A percentile compares a stretch with the other conserved stretches of the same genome.
phyloP scores from a whole-genome alignment of 495 filamentous ascomycete genomes.

The Xylaria curta region DNA sequence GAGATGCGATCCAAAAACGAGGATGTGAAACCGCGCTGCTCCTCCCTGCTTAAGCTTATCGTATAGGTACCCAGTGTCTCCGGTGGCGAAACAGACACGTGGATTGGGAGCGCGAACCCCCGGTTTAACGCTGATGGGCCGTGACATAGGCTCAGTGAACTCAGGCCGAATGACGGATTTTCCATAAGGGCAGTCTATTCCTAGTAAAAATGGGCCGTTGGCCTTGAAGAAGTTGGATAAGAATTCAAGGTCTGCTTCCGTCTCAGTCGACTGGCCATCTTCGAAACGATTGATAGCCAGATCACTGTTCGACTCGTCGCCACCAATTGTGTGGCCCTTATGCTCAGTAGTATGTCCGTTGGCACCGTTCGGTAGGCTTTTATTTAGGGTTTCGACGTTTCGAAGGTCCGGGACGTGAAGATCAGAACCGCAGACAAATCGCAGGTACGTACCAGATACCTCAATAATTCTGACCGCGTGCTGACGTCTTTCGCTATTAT shows the following conservation, averaged over 20 bases:
- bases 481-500: slow-evolving; percentile 43
- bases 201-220: slow-evolving; percentile 39
- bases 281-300: not conserved
- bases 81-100: slow-evolving; percentile 38
- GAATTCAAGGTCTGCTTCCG: slow-evolving; percentile 28
- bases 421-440: slow-evolving; percentile 43
- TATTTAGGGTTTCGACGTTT: slow-evolving; percentile 19
- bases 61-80: slow-evolving; percentile 44
- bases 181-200: slow-evolving; percentile 35
- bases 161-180: slow-evolving; percentile 8
- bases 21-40: slow-evolving; percentile 36
- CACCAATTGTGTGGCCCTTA: too few species aligned
- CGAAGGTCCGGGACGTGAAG: slow-evolving; percentile 31
- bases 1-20: slow-evolving; percentile 44
- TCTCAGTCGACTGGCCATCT: not conserved
- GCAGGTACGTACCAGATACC: slow-evolving; percentile 43
- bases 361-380: not conserved
- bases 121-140: slow-evolving; percentile 26
- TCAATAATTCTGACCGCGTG: slow-evolving; percentile 43
- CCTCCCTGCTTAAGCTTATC: slow-evolving; percentile 35
- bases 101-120: slow-evolving; percentile 47
- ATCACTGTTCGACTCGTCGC: not conserved
- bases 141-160: not conserved
- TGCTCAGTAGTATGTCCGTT: not conserved
- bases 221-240: slow-evolving; percentile 35